Conservation (phyloP, 1,139 yeast genomes). For the Saccharomycopsis crataegensis region DNA sequence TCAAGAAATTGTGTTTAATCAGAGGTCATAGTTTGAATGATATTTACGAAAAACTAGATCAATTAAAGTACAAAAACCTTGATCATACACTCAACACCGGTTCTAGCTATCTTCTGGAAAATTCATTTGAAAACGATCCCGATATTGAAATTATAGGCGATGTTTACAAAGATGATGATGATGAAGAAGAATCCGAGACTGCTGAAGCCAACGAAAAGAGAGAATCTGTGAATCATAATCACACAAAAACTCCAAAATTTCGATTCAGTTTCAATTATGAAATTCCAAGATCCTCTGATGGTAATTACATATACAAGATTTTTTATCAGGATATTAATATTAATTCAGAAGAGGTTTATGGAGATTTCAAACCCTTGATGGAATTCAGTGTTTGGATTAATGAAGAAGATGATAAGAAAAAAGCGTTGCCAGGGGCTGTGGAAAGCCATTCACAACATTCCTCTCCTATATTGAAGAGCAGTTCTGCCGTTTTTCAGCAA, state of each 20-base stretch:
- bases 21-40: constrained; percentile 13
- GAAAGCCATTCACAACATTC: neutral
- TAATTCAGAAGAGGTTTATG: neutral
- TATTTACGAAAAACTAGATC: constrained; percentile 11
- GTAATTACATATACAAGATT: constrained; percentile 12
- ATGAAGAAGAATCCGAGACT: neutral
- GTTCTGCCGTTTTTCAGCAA: neutral
- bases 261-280: constrained; percentile 13
- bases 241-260: constrained; percentile 12
- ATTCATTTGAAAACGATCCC: neutral
- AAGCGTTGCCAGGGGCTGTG: neutral
- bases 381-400: constrained; percentile 9
- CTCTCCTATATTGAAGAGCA: neutral
- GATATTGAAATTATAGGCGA: constrained; percentile 18
- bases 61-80: neutral
- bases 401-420: neutral
- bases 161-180: constrained; percentile 18
- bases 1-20: constrained; percentile 14
- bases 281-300: constrained; percentile 11
- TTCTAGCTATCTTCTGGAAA: neutral
- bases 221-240: neutral
- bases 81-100: neutral
- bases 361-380: constrained; percentile 10
- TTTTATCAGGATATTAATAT: constrained; percentile 7
- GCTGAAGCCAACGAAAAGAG: neutral